These are phyloP conservation scores for Cupressus sempervirens DNA, from an alignment of 75 land plant species.

Conservation along the genomic window DNA sequence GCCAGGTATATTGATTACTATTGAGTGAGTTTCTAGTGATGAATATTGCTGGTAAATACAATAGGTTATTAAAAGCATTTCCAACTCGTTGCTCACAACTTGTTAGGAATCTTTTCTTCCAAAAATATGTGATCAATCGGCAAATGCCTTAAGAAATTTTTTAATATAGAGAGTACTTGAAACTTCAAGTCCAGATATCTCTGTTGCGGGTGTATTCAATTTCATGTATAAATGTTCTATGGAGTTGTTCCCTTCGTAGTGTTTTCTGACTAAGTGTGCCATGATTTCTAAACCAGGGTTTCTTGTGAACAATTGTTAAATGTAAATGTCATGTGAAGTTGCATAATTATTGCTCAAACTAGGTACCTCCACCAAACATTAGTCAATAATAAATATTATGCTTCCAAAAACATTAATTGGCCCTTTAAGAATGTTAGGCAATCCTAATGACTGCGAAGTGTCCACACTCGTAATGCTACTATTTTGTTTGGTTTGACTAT, in stretches of 20 bases:
- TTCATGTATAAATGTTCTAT: not conserved
- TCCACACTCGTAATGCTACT: not conserved
- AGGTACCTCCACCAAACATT: not conserved
- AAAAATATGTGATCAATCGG: not conserved
- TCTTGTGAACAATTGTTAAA: not conserved
- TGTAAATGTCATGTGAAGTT: not conserved
- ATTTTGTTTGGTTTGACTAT: not conserved
- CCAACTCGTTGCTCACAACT: not conserved
- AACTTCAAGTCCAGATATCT: not conserved
- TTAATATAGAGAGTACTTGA: not conserved
- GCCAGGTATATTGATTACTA: conserved; percentile 33
- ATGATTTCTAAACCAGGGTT: not conserved
- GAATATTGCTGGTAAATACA: not conserved
- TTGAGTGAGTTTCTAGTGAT: not conserved
- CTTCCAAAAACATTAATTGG: not conserved
- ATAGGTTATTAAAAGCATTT: not conserved
- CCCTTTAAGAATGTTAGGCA: too few species aligned
- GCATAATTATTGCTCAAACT: not conserved
- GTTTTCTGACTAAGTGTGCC: not conserved
- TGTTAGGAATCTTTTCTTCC: not conserved
- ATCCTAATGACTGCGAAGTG: not conserved
- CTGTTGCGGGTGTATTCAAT: not conserved
- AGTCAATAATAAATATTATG: not conserved
- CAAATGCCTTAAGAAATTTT: not conserved
- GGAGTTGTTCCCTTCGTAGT: not conserved